Percentiles rank a stretch among this genome's conserved stretches.
Conservation (phyloP, 1,139 yeast genomes). For the Saccharomyces hybrid region DNA sequence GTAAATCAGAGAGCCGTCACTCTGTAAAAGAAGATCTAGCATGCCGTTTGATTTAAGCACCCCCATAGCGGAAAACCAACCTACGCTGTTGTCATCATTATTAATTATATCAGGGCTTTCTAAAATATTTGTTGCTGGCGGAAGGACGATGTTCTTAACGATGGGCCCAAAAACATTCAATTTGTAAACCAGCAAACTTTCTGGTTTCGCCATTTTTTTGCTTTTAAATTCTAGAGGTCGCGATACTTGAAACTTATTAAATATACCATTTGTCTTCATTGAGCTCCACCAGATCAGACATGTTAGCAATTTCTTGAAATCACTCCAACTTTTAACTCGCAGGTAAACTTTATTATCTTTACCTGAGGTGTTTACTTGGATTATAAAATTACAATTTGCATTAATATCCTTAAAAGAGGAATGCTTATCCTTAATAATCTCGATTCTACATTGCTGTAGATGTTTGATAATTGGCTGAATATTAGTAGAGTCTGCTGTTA, state of each 20-base stretch:
- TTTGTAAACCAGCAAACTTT: slow-evolving; percentile 47
- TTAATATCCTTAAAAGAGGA: neutral
- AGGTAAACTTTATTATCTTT: slow-evolving; percentile 38
- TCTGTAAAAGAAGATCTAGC: slow-evolving; percentile 53
- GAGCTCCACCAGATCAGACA: slow-evolving; percentile 58
- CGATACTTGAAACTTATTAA: slow-evolving; percentile 37
- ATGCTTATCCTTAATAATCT: slow-evolving; percentile 19
- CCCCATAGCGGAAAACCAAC: slow-evolving; percentile 76
- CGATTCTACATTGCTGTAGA: slow-evolving; percentile 34
- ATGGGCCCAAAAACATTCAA: slow-evolving; percentile 59
- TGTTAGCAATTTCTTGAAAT: slow-evolving; percentile 44
- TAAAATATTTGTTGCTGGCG: neutral
- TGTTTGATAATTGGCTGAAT: slow-evolving; percentile 30
- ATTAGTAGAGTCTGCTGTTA: slow-evolving; percentile 4
- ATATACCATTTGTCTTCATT: slow-evolving; percentile 48
- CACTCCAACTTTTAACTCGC: slow-evolving; percentile 37
- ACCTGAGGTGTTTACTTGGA: slow-evolving; percentile 42
- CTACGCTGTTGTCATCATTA: neutral
- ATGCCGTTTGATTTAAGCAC: slow-evolving; percentile 60
- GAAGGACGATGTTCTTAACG: slow-evolving; percentile 33
- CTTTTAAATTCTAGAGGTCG: slow-evolving; percentile 9
- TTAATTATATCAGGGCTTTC: neutral
- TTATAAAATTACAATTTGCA: slow-evolving; percentile 35
- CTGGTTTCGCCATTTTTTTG: slow-evolving; percentile 21
- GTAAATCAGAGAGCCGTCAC: slow-evolving; percentile 60